Evolutionary conservation across 495 filamentous ascomycete species (phyloP).

Genomic region (Usnea hakonensis): DNA sequence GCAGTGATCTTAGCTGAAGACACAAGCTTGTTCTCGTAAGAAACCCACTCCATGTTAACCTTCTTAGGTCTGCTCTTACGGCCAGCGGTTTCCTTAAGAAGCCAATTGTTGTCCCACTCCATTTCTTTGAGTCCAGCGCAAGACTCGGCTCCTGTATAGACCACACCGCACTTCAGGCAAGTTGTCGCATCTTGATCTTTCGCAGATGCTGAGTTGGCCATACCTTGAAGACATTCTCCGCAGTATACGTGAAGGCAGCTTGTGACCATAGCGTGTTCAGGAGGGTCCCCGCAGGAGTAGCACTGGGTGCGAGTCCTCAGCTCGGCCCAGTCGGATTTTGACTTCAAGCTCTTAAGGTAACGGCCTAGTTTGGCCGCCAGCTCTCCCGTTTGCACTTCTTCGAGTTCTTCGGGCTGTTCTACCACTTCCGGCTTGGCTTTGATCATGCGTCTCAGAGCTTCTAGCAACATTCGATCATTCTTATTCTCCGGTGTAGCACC

Average conservation of each 20-base stretch:
- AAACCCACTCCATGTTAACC: no score
- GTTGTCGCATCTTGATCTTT: conserved; percentile 16
- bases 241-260: conserved; percentile 46
- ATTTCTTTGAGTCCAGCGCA: conserved; percentile 20
- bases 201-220: conserved; percentile 24
- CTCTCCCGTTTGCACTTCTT: no score
- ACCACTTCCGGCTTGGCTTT: conserved; percentile 4
- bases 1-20: conserved; percentile 19
- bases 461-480: conserved; percentile 8
- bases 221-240: conserved; percentile 33
- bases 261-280: conserved; percentile 33
- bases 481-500: conserved; percentile 11
- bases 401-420: conserved; percentile 6
- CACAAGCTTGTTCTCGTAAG: conserved; percentile 15
- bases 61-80: not conserved
- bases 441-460: conserved; percentile 20
- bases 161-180: conserved; percentile 22
- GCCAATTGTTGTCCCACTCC: not conserved
- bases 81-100: not conserved
- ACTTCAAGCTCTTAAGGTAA: conserved; percentile 26
- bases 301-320: conserved; percentile 31
- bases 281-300: conserved; percentile 27
- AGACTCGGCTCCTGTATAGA: conserved; percentile 17
- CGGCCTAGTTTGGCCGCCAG: no score
- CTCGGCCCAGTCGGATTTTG: conserved; percentile 27